Evolutionary conservation across 768 basidiomycete genomes (phyloP), one percentile per base, ranked within the genome.

Genomic region (Flagelloscypha sp.): DNA sequence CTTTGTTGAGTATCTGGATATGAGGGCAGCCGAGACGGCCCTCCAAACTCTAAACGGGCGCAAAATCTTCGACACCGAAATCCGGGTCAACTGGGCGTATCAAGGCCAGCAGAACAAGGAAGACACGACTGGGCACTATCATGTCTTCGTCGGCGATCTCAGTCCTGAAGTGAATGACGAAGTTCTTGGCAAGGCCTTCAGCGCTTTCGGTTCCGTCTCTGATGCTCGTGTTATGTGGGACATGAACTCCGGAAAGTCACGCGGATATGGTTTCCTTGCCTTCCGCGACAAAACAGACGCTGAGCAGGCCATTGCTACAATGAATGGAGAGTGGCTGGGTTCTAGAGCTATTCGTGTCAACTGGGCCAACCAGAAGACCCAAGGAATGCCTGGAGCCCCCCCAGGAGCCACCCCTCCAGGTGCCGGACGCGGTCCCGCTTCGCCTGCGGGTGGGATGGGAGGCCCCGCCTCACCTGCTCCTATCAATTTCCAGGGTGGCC

Each of bases 171-270:
- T 99, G 56, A 98, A 90, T 57, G 95, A 99, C 51, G 92, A 93
- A 12, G 89, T 97, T 36, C 79, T 99, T 44, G 83, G 67, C 39
- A 97, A 98, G 66, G 95, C 95, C 6, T 99, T 99, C 70, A 81
- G 78, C 49, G 94, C 94, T 24, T 99, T 99, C 56, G 93, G 92
- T 21, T 85, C 84, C 42, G 73, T 99, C 63, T 93, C 89, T 34
- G 95, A 99, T 60, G 94, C 94, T 33, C 79, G 95, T 22, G 95
- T 98, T 42, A 98, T 98, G 94, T 98, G 94, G 94, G 95, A 99
- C 58, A 97, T 98, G 90, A 95, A 93, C 64, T 94, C 93, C 35
- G 95, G 95, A 43, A 97, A 98, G 67, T 89, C 84, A 52, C 84
- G 94, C 51, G 94, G 94, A 27, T 97, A 98, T 55, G 93, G 94